Percentiles rank a stretch among this genome's conserved stretches.
Conservation (phyloP, 306 rosid species). For the Trifolium dubium region DNA sequence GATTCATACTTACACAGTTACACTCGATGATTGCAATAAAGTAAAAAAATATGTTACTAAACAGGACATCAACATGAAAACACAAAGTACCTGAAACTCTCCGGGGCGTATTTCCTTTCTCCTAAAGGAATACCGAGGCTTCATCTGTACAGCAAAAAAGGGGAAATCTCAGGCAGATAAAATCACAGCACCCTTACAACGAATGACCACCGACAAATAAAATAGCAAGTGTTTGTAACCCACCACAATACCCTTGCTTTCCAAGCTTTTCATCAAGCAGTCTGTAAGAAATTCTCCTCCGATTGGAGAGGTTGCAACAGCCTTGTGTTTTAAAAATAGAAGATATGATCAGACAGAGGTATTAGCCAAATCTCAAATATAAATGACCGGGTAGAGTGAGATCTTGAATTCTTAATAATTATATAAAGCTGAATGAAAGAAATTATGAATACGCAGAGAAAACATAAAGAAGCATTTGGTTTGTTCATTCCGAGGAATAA, state of each 20-base stretch:
- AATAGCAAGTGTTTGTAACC: conserved; percentile 43
- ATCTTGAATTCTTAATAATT: conserved; percentile 17
- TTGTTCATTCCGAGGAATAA: conserved; percentile 2
- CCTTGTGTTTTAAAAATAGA: conserved; percentile 55
- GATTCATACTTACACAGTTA: background rate
- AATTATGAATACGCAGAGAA: conserved; percentile 24
- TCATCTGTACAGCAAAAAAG: conserved; percentile 58
- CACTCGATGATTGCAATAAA: conserved; percentile 1
- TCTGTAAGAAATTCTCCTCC: conserved; percentile 99
- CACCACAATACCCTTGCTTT: conserved; percentile 90
- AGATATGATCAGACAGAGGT: conserved; percentile 27
- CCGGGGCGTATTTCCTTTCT: conserved; percentile 95
- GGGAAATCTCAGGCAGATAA: conserved; percentile 25
- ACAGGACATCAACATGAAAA: conserved; percentile 20
- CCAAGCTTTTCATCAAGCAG: conserved; percentile 94
- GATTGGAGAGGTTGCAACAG: conserved; percentile 87
- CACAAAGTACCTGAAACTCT: conserved; percentile 84
- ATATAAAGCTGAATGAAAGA: conserved; percentile 8
- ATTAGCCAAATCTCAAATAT: conserved; percentile 18
- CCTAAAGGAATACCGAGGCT: conserved; percentile 91
- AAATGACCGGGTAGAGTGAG: conserved; percentile 19
- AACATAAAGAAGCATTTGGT: conserved; percentile 26
- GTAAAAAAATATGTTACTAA: conserved; percentile 15
- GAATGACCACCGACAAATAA: conserved; percentile 26
- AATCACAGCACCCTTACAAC: conserved; percentile 19